Evolutionary conservation across 495 filamentous ascomycete genomes (phyloP).

Genomic region (Hypoxylon subgilvum): DNA sequence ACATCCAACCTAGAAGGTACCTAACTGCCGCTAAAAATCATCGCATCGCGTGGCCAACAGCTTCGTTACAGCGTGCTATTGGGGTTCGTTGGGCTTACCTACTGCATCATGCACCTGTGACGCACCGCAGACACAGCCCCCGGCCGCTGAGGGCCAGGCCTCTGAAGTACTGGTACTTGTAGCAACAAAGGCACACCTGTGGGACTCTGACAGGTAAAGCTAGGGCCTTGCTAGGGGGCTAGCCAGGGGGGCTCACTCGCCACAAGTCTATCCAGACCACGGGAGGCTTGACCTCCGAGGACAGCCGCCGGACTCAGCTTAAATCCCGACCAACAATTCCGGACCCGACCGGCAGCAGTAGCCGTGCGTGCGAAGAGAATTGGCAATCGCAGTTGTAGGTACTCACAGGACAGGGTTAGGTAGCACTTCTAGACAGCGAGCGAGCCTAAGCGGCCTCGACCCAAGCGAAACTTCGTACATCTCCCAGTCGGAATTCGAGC

Average conservation of each 20-base stretch:
- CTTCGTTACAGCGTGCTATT: constrained; percentile 20
- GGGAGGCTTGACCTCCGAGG: constrained; percentile 35
- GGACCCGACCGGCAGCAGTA: constrained; percentile 18
- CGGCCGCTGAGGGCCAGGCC: constrained; percentile 6
- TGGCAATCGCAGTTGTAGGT: not conserved
- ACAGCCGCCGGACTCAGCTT: constrained; percentile 14
- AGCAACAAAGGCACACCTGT: constrained; percentile 5
- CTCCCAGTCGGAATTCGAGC: constrained; percentile 19
- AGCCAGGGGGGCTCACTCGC: constrained; percentile 25
- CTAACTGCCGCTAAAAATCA: constrained; percentile 15
- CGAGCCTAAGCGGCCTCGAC: constrained; percentile 2
- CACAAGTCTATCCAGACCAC: constrained; percentile 30
- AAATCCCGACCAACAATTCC: constrained; percentile 8
- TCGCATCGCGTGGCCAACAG: constrained; percentile 13
- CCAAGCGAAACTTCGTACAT: constrained; percentile 11
- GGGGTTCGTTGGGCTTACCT: constrained; percentile 21
- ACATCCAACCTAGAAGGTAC: constrained; percentile 18
- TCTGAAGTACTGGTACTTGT: constrained; percentile 32
- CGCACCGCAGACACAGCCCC: constrained; percentile 24
- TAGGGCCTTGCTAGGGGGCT: not conserved
- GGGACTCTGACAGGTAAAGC: not conserved
- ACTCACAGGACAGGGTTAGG: not conserved
- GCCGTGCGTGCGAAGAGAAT: not conserved
- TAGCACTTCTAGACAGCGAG: not conserved
- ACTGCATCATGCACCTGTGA: constrained; percentile 32